Evolutionary conservation across 106 monocot species (phyloP).

Genomic region (Vanilla planifolia): DNA sequence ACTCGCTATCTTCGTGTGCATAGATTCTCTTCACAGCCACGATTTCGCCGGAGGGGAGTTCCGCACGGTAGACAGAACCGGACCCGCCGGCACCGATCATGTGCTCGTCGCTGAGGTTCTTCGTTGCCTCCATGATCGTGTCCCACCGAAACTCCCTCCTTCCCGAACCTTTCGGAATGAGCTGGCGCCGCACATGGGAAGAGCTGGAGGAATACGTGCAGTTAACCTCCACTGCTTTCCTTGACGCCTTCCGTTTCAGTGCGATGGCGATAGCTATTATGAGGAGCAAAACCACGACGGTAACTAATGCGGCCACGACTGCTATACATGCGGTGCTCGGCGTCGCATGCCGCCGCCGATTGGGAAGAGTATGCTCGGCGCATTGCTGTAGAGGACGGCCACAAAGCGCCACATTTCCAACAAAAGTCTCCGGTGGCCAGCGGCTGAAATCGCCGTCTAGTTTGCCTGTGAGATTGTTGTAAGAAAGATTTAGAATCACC

Average conservation of each 20-base stretch:
- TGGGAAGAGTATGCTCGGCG: not conserved
- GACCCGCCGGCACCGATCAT: conserved; percentile 75
- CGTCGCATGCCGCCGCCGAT: conserved; percentile 2
- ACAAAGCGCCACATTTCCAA: conserved; percentile 51
- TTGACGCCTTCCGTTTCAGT: conserved; percentile 9
- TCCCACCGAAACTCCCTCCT: conserved; percentile 76
- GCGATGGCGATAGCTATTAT: conserved; percentile 11
- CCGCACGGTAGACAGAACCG: conserved; percentile 71
- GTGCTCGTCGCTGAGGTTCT: conserved; percentile 68
- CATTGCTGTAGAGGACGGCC: conserved; percentile 55
- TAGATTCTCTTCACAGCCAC: conserved; percentile 74
- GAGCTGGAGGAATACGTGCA: conserved; percentile 45
- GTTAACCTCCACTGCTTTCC: conserved; percentile 42
- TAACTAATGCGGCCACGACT: conserved; percentile 43
- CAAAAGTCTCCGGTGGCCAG: conserved; percentile 57
- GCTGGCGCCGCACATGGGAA: conserved; percentile 22
- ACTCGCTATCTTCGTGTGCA: conserved; percentile 17
- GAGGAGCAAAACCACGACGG: conserved; percentile 29
- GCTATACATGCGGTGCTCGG: conserved; percentile 39
- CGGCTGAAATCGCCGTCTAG: conserved; percentile 37
- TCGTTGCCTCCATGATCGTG: conserved; percentile 70
- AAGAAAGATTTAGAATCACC: conserved; percentile 64
- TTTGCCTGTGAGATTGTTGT: conserved; percentile 53
- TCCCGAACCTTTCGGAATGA: conserved; percentile 47
- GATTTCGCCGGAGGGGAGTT: conserved; percentile 58